phyloP scores from a whole-genome alignment of 345 rosid species.

The Brassica napus region Da-Ae NC_063446.1:27593501-27594000 shows the following conservation, averaged over 20 bases:
- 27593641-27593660: background rate
- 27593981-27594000: constrained; percentile 69
- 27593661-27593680: background rate
- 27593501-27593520: too few relatives aligned
- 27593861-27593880: constrained; percentile 32
- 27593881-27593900: constrained; percentile 28
- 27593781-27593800: constrained; percentile 33
- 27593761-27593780: constrained; percentile 49
- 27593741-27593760: constrained; percentile 23
- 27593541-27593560: too few relatives aligned
- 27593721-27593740: constrained; percentile 7
- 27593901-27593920: constrained; percentile 55
- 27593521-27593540: too few relatives aligned
- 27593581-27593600: too few relatives aligned
- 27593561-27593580: too few relatives aligned
- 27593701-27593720: background rate
- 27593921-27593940: constrained; percentile 80
- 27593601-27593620: too few relatives aligned
- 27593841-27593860: constrained; percentile 41
- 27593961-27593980: constrained; percentile 55
- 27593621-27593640: too few relatives aligned
- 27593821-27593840: constrained; percentile 46
- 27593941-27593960: constrained; percentile 31
- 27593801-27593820: constrained; percentile 35
- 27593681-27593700: background rate